phyloP scores from a whole-genome alignment of 306 rosid species.

The Sindora glabra region DNA sequence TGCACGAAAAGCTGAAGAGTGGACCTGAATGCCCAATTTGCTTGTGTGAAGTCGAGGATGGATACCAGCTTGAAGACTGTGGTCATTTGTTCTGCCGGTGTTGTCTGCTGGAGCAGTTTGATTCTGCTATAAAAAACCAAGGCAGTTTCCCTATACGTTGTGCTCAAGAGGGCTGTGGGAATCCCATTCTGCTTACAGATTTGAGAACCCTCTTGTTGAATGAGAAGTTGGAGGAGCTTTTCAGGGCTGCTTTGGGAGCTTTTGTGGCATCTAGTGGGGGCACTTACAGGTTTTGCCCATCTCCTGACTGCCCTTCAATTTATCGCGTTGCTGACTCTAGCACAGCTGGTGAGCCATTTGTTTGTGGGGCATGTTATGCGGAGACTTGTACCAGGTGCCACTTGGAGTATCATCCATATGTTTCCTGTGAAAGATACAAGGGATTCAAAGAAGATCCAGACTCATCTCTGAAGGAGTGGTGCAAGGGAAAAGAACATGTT shows the following conservation, averaged over 20 bases:
- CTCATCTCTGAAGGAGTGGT: conserved; percentile 70
- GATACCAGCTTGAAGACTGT: conserved; percentile 67
- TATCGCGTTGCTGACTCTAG: conserved; percentile 52
- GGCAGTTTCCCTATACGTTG: conserved; percentile 74
- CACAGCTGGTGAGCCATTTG: conserved; percentile 47
- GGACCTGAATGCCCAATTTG: conserved; percentile 71
- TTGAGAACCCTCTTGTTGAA: conserved; percentile 40
- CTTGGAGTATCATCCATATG: conserved; percentile 74
- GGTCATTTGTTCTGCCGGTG: conserved; percentile 52
- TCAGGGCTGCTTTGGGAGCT: conserved; percentile 77
- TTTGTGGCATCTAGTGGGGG: conserved; percentile 58
- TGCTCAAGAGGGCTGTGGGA: conserved; percentile 40
- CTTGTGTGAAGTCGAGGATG: conserved; percentile 82
- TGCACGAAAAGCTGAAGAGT: conserved; percentile 20
- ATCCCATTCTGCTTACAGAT: conserved; percentile 48
- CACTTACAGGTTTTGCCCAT: conserved; percentile 68
- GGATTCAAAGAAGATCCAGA: conserved; percentile 84
- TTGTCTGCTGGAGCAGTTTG: conserved; percentile 80
- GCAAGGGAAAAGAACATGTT: conserved; percentile 68
- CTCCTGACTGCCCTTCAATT: conserved; percentile 87
- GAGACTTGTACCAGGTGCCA: conserved; percentile 88
- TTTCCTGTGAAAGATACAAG: conserved; percentile 65
- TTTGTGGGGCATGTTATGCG: conserved; percentile 76
- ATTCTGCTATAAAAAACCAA: conserved; percentile 68
- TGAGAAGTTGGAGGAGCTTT: conserved; percentile 82